phyloP scores from a whole-genome alignment of 2,329 filamentous ascomycete species.

The Bipolaris gigantea region DNA sequence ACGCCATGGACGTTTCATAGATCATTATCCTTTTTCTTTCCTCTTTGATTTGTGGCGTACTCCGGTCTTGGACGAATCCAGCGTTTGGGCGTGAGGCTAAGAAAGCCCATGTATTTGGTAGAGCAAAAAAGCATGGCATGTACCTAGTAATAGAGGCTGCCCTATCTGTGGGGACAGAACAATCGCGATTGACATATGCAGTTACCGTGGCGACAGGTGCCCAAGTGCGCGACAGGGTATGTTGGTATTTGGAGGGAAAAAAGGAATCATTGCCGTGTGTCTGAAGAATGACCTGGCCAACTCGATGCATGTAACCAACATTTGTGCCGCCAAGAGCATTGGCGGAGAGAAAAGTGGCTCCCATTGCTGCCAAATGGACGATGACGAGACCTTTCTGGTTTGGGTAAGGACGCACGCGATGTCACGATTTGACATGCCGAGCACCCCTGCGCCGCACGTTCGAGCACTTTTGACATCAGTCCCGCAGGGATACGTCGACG shows the following conservation, averaged over 20 bases:
- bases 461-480: background rate
- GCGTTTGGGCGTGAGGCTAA: conserved; percentile 22
- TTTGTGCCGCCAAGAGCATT: too few relatives aligned
- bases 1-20: conserved; percentile 71
- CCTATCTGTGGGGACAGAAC: background rate
- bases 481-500: background rate
- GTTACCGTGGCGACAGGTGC: background rate
- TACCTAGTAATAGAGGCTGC: conserved; percentile 4
- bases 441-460: background rate
- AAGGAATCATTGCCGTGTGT: too few relatives aligned
- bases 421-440: background rate
- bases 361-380: background rate
- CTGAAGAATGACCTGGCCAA: too few relatives aligned
- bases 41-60: conserved; percentile 23
- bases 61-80: conserved; percentile 23
- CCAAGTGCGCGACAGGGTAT: background rate
- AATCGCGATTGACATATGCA: background rate
- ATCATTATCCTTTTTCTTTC: background rate
- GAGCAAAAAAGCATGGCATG: conserved; percentile 8
- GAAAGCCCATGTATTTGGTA: conserved; percentile 1
- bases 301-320: too few relatives aligned
- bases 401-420: conserved; percentile 10
- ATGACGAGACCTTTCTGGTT: conserved; percentile 15
- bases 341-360: background rate
- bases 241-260: too few relatives aligned